Evolutionary conservation across 1,139 yeast species (phyloP).

Genomic region (Kodamaea sp.): DNA sequence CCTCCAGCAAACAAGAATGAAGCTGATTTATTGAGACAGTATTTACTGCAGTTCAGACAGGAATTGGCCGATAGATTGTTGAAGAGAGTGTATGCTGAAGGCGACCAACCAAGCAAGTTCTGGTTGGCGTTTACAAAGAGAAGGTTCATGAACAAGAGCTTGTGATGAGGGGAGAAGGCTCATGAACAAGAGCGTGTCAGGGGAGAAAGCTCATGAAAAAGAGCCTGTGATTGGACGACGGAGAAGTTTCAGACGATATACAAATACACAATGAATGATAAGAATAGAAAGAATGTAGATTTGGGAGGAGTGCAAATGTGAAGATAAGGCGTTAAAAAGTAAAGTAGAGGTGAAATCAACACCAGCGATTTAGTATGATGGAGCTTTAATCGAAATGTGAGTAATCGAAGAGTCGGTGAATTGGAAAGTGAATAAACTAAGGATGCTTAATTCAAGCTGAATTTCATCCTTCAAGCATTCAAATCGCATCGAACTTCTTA

Average conservation of each 20-base stretch:
- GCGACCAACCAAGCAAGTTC: slow-evolving; percentile 64
- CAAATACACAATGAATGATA: not conserved
- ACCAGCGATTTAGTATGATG: no score
- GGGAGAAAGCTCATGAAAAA: slow-evolving; percentile 95
- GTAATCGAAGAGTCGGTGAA: no score
- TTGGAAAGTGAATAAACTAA: no score
- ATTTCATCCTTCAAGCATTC: no score
- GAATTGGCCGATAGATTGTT: slow-evolving; percentile 82
- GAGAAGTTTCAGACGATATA: not conserved
- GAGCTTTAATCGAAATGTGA: no score
- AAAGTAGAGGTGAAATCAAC: no score
- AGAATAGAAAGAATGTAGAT: not conserved
- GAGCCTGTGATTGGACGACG: slow-evolving; percentile 13
- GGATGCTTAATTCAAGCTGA: no score
- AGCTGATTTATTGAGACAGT: slow-evolving; percentile 72
- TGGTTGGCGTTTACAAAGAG: slow-evolving; percentile 97
- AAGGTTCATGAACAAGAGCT: slow-evolving; percentile 86
- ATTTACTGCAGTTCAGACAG: slow-evolving; percentile 90
- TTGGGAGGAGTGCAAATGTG: not conserved
- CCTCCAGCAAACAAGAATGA: slow-evolving; percentile 75
- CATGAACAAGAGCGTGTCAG: slow-evolving; percentile 74
- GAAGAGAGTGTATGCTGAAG: slow-evolving; percentile 63
- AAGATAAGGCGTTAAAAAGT: no score
- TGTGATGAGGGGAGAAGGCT: slow-evolving; percentile 68
- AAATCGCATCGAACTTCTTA: no score